phyloP scores from a whole-genome alignment of 768 basidiomycete species.

The Albatrellus ellisii region DNA sequence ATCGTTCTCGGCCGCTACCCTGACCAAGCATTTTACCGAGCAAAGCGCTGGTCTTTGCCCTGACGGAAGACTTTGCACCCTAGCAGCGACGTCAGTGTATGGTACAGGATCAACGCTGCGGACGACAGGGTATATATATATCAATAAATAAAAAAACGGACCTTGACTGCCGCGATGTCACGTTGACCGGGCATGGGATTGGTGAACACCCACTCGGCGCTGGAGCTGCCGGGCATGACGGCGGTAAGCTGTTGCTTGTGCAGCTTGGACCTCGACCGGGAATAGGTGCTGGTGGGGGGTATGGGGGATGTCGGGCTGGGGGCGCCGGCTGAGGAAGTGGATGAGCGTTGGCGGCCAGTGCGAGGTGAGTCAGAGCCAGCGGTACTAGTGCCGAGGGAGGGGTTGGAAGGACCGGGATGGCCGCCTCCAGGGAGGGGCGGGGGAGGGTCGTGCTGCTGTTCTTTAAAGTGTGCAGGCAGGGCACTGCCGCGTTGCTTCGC shows the following conservation, averaged over 20 bases:
- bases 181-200: constrained; percentile 22
- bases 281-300: constrained; percentile 21
- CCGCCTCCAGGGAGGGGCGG: constrained; percentile 28
- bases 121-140: constrained; percentile 3
- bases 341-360: constrained; percentile 27
- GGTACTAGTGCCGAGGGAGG: no score
- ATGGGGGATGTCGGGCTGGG: no score
- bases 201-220: constrained; percentile 35
- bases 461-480: constrained; percentile 24
- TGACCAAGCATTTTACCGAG: constrained; percentile 70
- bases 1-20: constrained; percentile 50
- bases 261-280: constrained; percentile 19
- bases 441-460: constrained; percentile 25
- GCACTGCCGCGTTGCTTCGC: constrained; percentile 56
- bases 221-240: constrained; percentile 19
- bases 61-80: constrained; percentile 48
- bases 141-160: constrained; percentile 18
- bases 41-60: constrained; percentile 71
- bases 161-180: constrained; percentile 33
- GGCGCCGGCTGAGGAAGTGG: constrained; percentile 25
- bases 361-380: background rate
- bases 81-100: constrained; percentile 12
- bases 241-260: constrained; percentile 2
- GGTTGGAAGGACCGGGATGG: constrained; percentile 4
- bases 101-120: constrained; percentile 3